Conservation (phyloP, 768 basidiomycete species). For the Rhizopogon rudus region DNA sequence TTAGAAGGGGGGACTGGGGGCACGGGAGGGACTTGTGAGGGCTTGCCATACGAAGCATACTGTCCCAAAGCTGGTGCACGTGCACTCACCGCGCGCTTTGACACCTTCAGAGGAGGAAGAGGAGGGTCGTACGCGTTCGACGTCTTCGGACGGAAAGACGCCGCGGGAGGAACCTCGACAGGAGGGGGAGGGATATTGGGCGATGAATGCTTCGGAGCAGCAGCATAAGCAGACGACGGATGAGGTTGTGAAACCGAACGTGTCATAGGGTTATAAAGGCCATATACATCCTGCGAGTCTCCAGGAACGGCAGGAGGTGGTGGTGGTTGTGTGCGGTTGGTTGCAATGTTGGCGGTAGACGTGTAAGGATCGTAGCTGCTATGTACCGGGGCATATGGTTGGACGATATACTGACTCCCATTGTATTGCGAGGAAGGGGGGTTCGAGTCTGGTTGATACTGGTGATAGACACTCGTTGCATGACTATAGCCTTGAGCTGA, state of each 20-base stretch:
- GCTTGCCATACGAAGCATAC: conserved; percentile 5
- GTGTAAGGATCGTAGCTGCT: conserved; percentile 33
- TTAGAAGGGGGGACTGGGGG: conserved; percentile 6
- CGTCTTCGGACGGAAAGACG: conserved; percentile 58
- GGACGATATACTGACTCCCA: conserved; percentile 11
- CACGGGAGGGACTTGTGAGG: conserved; percentile 13
- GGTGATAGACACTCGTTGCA: conserved; percentile 15
- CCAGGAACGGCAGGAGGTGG: conserved; percentile 11
- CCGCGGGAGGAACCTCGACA: conserved; percentile 26
- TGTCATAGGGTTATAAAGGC: conserved; percentile 20
- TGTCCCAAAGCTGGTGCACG: conserved; percentile 11
- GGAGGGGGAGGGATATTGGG: conserved; percentile 18
- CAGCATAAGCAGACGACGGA: conserved; percentile 9
- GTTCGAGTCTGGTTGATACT: conserved; percentile 18
- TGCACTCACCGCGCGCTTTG: conserved; percentile 25
- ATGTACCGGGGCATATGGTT: conserved; percentile 8
- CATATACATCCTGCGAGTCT: conserved; percentile 23
- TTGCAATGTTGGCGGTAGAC: conserved; percentile 19
- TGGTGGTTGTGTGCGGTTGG: conserved; percentile 18
- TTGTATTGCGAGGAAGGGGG: conserved; percentile 11
- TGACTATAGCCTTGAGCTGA: conserved; percentile 9
- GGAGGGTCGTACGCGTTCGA: conserved; percentile 78
- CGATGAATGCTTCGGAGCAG: conserved; percentile 10
- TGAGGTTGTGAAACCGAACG: conserved; percentile 23
- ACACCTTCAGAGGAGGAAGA: conserved; percentile 45